phyloP scores from a whole-genome alignment of 139 green algal species.

The Tetradesmus lagerheimii region DNA sequence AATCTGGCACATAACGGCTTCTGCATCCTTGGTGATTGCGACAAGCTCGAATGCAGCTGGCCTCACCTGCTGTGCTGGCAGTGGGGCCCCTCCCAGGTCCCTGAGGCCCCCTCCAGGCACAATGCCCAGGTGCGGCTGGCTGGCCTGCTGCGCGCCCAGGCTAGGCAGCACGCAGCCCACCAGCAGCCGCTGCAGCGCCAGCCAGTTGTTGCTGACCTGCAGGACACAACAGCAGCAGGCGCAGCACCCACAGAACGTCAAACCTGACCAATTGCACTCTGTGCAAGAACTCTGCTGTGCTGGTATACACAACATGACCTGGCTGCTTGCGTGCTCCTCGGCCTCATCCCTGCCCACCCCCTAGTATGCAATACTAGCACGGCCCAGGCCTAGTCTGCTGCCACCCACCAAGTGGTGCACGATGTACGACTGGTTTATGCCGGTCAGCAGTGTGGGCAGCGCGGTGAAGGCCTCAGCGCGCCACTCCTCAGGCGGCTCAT shows the following conservation, averaged over 20 bases:
- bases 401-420: neutral
- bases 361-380: neutral
- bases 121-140: neutral
- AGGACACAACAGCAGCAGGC: neutral
- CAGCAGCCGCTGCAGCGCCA: conserved; percentile 21
- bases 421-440: neutral
- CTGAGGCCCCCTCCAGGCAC: neutral
- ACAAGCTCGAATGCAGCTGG: neutral
- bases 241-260: neutral
- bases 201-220: conserved; percentile 1
- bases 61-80: neutral
- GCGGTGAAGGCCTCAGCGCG: neutral
- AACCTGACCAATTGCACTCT: too few species aligned
- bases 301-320: too few species aligned
- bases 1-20: too few species aligned
- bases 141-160: neutral
- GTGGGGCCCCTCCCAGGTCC: neutral
- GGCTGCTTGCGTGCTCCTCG: neutral
- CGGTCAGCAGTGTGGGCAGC: neutral
- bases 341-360: neutral
- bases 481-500: neutral
- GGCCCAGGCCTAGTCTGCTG: neutral
- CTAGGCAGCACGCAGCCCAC: neutral
- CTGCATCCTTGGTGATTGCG: neutral
- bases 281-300: neutral